These are phyloP conservation scores for Inosperma sp. DNA, from an alignment of 768 basidiomycete species.

Conservation along the genomic window DNA sequence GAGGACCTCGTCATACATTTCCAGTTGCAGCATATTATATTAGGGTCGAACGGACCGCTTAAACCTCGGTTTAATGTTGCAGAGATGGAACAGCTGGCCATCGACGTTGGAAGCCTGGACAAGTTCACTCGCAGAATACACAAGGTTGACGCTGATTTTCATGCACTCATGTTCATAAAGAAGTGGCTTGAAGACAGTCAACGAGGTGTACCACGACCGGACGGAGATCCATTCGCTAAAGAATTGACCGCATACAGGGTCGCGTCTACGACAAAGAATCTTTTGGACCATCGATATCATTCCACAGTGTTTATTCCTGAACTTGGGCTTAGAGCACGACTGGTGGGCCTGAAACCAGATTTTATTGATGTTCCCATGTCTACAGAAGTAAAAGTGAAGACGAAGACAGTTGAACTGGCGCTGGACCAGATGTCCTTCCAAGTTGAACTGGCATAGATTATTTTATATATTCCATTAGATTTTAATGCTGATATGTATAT, in stretches of 20 bases:
- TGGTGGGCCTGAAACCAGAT: conserved; percentile 10
- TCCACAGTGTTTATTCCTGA: conserved; percentile 14
- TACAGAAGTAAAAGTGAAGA: conserved; percentile 20
- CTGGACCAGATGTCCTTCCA: conserved; percentile 21
- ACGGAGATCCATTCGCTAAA: conserved; percentile 21
- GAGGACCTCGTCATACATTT: conserved; percentile 81
- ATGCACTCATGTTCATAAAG: conserved; percentile 35
- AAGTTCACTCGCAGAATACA: conserved; percentile 10
- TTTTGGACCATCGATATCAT: background rate
- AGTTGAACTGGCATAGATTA: conserved; percentile 11
- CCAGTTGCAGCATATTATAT: conserved; percentile 82
- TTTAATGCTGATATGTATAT: background rate
- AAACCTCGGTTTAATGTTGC: conserved; percentile 41
- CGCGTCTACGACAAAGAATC: background rate
- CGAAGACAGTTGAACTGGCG: conserved; percentile 28
- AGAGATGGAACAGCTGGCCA: conserved; percentile 42
- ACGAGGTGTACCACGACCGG: conserved; percentile 13
- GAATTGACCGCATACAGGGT: conserved; percentile 22
- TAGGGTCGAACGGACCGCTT: conserved; percentile 32
- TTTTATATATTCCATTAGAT: background rate
- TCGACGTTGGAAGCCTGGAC: conserved; percentile 31
- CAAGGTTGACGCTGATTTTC: conserved; percentile 30
- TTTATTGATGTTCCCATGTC: conserved; percentile 11
- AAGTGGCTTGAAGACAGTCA: conserved; percentile 33
- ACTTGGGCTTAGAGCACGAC: conserved; percentile 18